Evolutionary conservation across 148 eudicot genomes (phyloP).

Genomic region (Arbutus unedo): DNA sequence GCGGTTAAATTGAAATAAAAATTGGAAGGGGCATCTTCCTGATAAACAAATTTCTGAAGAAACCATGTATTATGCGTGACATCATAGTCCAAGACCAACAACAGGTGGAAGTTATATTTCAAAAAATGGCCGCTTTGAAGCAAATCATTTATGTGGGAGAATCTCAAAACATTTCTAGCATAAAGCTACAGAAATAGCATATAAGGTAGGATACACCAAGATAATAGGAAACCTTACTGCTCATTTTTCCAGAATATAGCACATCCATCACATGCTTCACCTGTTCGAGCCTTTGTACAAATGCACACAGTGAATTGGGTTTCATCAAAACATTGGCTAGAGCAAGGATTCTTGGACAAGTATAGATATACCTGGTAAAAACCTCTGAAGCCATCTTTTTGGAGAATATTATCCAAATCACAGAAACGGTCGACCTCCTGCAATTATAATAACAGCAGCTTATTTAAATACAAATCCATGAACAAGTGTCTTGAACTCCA

Average conservation of each 20-base stretch:
- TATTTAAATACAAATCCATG: background rate
- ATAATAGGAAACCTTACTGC: constrained; percentile 37
- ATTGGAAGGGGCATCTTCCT: background rate
- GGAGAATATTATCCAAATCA: constrained; percentile 53
- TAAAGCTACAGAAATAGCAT: background rate
- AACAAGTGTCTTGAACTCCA: background rate
- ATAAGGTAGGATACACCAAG: background rate
- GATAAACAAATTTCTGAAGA: background rate
- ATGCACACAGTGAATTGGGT: constrained; percentile 9
- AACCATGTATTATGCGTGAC: background rate
- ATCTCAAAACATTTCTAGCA: background rate
- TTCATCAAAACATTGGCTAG: constrained; percentile 14
- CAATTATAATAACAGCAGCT: constrained; percentile 12
- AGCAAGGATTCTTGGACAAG: constrained; percentile 5
- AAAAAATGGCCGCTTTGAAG: background rate
- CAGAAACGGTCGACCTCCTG: constrained; percentile 86
- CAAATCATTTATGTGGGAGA: background rate
- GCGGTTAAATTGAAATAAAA: background rate
- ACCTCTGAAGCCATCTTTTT: constrained; percentile 64
- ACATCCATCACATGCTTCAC: constrained; percentile 88
- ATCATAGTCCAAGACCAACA: background rate
- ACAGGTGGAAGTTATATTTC: background rate
- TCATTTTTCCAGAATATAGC: constrained; percentile 83
- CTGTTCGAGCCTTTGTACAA: constrained; percentile 63
- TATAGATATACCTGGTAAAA: constrained; percentile 52